These are phyloP conservation scores for Neltuma alba DNA, from an alignment of 306 rosid species.

Conservation along the genomic window DNA sequence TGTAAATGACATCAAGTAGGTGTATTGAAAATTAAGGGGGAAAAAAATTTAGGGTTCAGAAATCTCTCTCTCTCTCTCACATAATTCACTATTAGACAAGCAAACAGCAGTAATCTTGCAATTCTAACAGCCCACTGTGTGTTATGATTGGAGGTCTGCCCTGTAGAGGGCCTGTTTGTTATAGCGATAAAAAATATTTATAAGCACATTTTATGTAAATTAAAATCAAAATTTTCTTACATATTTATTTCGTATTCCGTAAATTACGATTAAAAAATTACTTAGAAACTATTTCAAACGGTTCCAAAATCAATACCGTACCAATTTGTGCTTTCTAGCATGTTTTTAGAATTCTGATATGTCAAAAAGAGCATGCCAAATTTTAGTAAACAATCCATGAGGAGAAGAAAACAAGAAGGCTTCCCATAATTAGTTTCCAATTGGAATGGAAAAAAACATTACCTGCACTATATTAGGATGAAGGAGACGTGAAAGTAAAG, in stretches of 20 bases:
- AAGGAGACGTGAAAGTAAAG: constrained; percentile 79
- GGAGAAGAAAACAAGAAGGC: background rate
- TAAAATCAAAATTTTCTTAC: no score
- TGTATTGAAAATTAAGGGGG: background rate
- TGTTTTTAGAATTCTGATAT: background rate
- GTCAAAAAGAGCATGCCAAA: background rate
- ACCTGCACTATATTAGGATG: constrained; percentile 91
- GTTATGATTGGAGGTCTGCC: background rate
- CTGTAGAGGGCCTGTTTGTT: no score
- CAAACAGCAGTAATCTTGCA: background rate
- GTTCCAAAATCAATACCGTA: no score
- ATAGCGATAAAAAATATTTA: no score
- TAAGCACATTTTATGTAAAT: no score
- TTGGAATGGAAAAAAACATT: background rate
- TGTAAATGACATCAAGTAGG: constrained; percentile 13
- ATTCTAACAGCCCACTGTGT: background rate
- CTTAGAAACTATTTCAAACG: no score
- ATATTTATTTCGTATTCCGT: no score
- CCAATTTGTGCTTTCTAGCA: background rate
- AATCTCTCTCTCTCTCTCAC: background rate
- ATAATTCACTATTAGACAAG: background rate
- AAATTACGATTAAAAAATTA: no score
- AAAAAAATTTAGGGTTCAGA: background rate
- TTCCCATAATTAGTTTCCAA: background rate
- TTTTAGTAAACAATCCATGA: constrained; percentile 17